phyloP scores from a whole-genome alignment of 2,329 filamentous ascomycete species.

The Davidsoniella neocaledoniae region DNA sequence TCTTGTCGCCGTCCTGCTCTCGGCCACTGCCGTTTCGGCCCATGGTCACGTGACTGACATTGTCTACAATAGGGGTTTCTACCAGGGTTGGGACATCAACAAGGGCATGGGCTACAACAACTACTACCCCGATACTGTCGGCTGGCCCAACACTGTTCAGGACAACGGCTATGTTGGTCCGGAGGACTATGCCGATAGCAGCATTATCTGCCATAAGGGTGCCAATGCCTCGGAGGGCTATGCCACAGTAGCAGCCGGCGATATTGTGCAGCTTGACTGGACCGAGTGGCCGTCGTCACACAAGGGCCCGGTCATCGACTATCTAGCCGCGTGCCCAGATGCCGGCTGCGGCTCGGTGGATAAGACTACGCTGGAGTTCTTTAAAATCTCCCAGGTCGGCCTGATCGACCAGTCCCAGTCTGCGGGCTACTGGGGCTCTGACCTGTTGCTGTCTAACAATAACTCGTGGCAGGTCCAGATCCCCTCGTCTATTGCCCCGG shows the following conservation, averaged over 20 bases:
- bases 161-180: slow-evolving; percentile 31
- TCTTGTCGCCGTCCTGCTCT: slow-evolving; percentile 4
- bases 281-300: slow-evolving; percentile 47
- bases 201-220: slow-evolving; percentile 32
- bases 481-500: slow-evolving; percentile 28
- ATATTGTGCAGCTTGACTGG: slow-evolving; percentile 43
- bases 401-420: slow-evolving; percentile 26
- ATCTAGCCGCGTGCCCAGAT: slow-evolving; percentile 36
- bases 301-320: slow-evolving; percentile 43
- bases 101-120: slow-evolving; percentile 14
- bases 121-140: slow-evolving; percentile 16
- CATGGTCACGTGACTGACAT: slow-evolving; percentile 21
- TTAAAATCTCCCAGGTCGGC: slow-evolving; percentile 42
- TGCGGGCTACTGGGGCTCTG: slow-evolving; percentile 37
- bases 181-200: slow-evolving; percentile 20
- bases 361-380: slow-evolving; percentile 34
- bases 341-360: slow-evolving; percentile 35
- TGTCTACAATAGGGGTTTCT: slow-evolving; percentile 18
- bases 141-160: slow-evolving; percentile 21
- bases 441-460: slow-evolving; percentile 31
- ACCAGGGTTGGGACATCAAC: slow-evolving; percentile 18
- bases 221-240: slow-evolving; percentile 24
- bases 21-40: slow-evolving; percentile 15
- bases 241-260: slow-evolving; percentile 38
- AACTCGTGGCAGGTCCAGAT: slow-evolving; percentile 30